These are phyloP conservation scores for Ceratonia siliqua DNA, from an alignment of 306 rosid species.

Conservation along the genomic window DNA sequence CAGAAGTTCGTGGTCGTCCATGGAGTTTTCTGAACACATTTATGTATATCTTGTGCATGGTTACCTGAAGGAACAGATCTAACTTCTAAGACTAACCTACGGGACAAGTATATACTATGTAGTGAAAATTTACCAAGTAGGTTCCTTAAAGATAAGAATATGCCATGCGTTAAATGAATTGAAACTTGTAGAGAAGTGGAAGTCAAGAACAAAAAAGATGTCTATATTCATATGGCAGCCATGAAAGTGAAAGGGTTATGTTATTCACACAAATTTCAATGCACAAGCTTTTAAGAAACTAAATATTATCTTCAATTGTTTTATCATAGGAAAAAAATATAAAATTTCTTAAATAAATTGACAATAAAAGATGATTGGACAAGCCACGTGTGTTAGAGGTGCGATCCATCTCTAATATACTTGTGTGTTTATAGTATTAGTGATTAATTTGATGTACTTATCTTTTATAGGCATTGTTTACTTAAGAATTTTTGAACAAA, in stretches of 20 bases:
- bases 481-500: no score
- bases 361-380: no score
- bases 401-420: no score
- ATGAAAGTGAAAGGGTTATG: background rate
- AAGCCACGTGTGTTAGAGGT: no score
- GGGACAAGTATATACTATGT: no score
- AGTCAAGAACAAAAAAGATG: background rate
- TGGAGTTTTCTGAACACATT: background rate
- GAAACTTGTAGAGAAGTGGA: background rate
- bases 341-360: no score
- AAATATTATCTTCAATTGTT: background rate
- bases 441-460: no score
- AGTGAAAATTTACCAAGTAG: background rate
- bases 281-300: background rate
- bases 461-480: no score
- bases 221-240: background rate
- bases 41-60: background rate
- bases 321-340: background rate
- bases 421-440: no score
- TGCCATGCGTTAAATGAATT: background rate
- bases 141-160: background rate
- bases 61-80: background rate
- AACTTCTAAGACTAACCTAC: background rate
- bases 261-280: background rate
- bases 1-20: background rate